Evolutionary conservation across 768 basidiomycete genomes (phyloP).

Genomic region (Amanita pseudoporphyria): DNA sequence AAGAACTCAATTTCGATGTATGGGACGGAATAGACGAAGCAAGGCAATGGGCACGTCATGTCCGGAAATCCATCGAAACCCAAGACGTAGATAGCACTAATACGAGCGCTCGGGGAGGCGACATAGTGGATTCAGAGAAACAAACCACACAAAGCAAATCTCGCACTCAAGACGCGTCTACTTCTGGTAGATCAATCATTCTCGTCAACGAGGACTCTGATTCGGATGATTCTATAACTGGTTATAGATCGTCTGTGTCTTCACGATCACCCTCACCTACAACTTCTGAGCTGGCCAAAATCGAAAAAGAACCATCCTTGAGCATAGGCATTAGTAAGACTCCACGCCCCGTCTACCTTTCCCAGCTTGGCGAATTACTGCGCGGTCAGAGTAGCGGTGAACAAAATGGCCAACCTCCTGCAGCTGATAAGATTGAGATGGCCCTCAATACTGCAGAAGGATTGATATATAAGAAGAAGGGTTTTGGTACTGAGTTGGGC

Average conservation of each 20-base stretch:
- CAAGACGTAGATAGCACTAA: conserved; percentile 49
- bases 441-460: conserved; percentile 73
- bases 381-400: conserved; percentile 38
- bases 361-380: conserved; percentile 74
- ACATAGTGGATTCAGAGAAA: conserved; percentile 7
- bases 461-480: conserved; percentile 73
- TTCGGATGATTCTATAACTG: conserved; percentile 79
- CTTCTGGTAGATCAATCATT: conserved; percentile 12
- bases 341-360: conserved; percentile 81
- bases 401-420: conserved; percentile 45
- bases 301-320: conserved; percentile 79
- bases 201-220: conserved; percentile 35
- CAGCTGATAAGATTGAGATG: conserved; percentile 73
- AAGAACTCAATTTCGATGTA: conserved; percentile 65
- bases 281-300: conserved; percentile 69
- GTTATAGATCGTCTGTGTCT: conserved; percentile 59
- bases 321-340: conserved; percentile 61
- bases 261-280: conserved; percentile 72
- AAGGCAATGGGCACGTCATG: conserved; percentile 49
- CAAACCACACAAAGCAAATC: conserved; percentile 4
- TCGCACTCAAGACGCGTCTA: neutral
- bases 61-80: conserved; percentile 43
- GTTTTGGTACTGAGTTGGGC: conserved; percentile 88
- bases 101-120: conserved; percentile 16
- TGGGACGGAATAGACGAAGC: conserved; percentile 76